Base-by-base conservation (phyloP, 2,329 filamentous ascomycete species). In the Westerdykella ornata region DNA sequence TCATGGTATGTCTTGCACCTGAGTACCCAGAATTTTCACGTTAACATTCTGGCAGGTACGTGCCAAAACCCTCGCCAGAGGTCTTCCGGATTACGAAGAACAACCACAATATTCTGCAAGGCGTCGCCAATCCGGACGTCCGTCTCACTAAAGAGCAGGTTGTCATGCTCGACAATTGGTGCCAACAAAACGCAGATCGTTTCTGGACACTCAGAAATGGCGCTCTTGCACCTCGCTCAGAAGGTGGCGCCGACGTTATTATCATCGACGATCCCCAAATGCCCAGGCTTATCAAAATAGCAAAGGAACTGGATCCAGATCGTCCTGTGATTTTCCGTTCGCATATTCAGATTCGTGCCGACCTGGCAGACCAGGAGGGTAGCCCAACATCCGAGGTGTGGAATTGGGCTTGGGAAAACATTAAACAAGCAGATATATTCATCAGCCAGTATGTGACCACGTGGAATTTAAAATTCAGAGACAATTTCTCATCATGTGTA, bases 91-190 rank as follows among this genome's bases (percentile, higher is more conserved):
- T 87, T 64, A 92, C 86, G 51, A 92, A 92, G 68, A 88, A 84
- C 51, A 84, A 88, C 53, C 86, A 92, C 75, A 92, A 92, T 65
- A 89, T 90, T 49, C 78, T 92, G 2, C 86, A 92, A 67, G 86
- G 85, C 8, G 85, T 89, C 32, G 80, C 80, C 31, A 71, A 74
- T 19, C 76, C 78, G 0, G 75, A 77, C 2, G 76, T 85, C 51
- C 75, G 78, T n/a, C 72, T 90, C 22, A 78, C 74, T 0, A 52
- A 70, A 1, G 75, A 83, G 2, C 77, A 85, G 43, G 80, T 81
- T 53, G 61, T 69, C 1, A 66, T 71, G n/a, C 77, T 90, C 39
- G 75, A 75, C 9, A 75, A 80, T 35, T 92, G 86, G 86, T 82
- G 85, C 42, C 68, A 72, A 11, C 77, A 84, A 11, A 90, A 89